These are phyloP conservation scores for Blastocystis sp. DNA, from an alignment of 352 stramenopile species.

Conservation along the genomic window DNA sequence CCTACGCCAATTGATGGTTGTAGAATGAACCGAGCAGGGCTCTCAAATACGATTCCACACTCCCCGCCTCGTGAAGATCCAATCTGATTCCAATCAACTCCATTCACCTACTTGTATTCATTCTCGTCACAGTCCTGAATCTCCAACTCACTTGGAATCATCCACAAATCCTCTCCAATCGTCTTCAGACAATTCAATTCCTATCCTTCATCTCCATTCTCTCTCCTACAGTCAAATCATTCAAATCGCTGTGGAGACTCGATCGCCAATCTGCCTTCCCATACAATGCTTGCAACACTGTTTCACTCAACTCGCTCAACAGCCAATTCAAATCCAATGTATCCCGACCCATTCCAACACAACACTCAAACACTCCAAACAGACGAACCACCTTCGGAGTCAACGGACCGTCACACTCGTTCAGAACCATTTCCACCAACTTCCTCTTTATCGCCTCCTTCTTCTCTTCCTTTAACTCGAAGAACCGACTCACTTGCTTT, in stretches of 20 bases:
- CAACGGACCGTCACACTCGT: not conserved
- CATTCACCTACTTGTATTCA: not conserved
- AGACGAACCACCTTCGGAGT: not conserved
- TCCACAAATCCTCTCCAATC: not conserved
- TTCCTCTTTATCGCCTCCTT: not conserved
- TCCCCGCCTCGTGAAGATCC: too few relatives aligned
- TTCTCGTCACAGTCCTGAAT: not conserved
- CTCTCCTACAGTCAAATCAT: not conserved
- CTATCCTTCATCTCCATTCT: not conserved
- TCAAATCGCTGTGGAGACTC: not conserved
- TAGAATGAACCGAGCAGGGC: too few relatives aligned
- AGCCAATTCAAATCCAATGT: not conserved
- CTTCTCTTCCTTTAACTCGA: not conserved
- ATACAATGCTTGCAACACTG: not conserved
- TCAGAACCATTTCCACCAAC: not conserved
- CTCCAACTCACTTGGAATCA: not conserved
- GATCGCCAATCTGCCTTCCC: not conserved
- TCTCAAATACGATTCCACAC: too few relatives aligned
- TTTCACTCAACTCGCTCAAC: not conserved
- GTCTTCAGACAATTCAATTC: not conserved
- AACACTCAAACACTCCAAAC: not conserved
- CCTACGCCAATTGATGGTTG: too few relatives aligned
- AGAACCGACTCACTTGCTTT: not conserved
- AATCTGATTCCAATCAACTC: too few relatives aligned
- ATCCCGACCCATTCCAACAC: not conserved